A percentile compares a stretch with the other conserved stretches of the same genome.
Conservation (phyloP, 352 stramenopile genomes). For the Globisporangium splendens region DNA sequence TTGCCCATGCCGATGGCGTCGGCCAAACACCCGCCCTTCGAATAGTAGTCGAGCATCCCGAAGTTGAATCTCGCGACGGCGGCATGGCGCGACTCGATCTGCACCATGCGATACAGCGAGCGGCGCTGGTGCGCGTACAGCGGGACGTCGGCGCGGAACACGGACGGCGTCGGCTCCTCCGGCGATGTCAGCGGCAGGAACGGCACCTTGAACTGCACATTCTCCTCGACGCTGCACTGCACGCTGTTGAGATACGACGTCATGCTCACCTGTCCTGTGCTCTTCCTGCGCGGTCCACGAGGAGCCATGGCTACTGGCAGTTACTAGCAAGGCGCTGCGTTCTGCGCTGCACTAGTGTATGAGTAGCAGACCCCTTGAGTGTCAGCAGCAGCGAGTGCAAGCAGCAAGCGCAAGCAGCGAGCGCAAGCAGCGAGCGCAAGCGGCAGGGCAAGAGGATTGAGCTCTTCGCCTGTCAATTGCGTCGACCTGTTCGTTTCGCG, state of each 20-base stretch:
- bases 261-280: conserved; percentile 47
- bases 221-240: conserved; percentile 31
- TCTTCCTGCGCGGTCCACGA: conserved; percentile 12
- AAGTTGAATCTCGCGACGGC: conserved; percentile 68
- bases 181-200: conserved; percentile 77
- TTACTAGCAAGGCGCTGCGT: no score
- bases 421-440: no score
- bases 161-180: conserved; percentile 47
- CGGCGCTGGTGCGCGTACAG: conserved; percentile 81
- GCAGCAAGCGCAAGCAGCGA: not conserved
- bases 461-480: no score
- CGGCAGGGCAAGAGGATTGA: no score
- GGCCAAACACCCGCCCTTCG: conserved; percentile 63
- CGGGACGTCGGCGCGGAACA: conserved; percentile 43
- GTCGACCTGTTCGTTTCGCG: not conserved
- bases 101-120: conserved; percentile 79
- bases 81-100: conserved; percentile 75
- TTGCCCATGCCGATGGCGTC: conserved; percentile 86
- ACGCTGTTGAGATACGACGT: conserved; percentile 44
- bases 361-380: not conserved
- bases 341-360: no score
- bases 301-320: not conserved
- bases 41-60: conserved; percentile 67
- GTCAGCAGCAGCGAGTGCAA: not conserved
- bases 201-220: conserved; percentile 80